Evolutionary conservation across 2,329 filamentous ascomycete species (phyloP).

Genomic region (Knoxdaviesia capensis): DNA sequence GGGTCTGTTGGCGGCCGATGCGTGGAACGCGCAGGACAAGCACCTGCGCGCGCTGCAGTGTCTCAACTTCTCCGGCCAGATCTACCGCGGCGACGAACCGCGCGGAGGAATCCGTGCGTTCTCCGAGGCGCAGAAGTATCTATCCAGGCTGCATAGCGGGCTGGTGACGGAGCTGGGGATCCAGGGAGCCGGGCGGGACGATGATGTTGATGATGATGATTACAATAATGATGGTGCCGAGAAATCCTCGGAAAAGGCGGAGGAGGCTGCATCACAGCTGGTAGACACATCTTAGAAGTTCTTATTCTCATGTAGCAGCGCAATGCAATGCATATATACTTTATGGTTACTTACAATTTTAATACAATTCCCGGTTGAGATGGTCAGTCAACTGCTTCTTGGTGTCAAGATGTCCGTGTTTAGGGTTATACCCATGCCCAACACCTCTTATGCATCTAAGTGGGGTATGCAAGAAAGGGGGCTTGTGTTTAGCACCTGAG

Average conservation of each 20-base stretch:
- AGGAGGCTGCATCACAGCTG: no score
- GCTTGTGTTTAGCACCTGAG: no score
- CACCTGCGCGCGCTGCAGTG: constrained; percentile 60
- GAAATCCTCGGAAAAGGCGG: neutral
- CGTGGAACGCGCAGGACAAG: constrained; percentile 63
- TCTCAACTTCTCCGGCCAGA: constrained; percentile 28
- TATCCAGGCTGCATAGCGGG: neutral
- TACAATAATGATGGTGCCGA: neutral
- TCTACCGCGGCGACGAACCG: constrained; percentile 1
- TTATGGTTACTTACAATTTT: no score
- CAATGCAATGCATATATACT: no score
- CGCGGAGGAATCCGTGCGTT: constrained; percentile 2
- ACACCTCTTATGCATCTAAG: no score
- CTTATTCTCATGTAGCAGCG: no score
- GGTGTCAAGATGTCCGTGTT: neutral
- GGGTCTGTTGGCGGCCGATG: constrained; percentile 64
- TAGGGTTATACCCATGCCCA: neutral
- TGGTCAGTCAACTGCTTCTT: no score
- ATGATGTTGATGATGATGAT: neutral
- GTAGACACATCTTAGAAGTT: no score
- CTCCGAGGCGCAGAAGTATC: constrained; percentile 1
- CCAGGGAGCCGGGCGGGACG: neutral
- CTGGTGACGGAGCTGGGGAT: no score
- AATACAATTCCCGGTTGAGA: no score
- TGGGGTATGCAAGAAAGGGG: no score